Conservation (phyloP, 768 basidiomycete genomes). For the Roridomyces roridus region DNA sequence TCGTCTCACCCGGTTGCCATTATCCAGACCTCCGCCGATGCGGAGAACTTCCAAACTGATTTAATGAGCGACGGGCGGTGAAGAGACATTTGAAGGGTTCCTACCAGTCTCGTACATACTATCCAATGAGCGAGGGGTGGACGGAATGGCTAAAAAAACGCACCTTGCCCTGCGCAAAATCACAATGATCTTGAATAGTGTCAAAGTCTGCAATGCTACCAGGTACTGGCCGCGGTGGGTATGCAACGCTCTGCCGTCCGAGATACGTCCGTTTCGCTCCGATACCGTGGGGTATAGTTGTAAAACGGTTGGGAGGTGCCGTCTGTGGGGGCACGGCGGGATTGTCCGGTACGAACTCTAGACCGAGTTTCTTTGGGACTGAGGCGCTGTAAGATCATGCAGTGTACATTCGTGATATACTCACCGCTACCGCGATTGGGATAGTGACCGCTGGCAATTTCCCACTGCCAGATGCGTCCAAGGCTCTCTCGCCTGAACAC, state of each 20-base stretch:
- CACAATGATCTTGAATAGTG: constrained; percentile 87
- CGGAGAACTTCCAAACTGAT: constrained; percentile 80
- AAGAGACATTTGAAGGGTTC: not conserved
- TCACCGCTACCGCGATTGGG: constrained; percentile 80
- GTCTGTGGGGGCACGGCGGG: constrained; percentile 71
- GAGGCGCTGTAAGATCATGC: constrained; percentile 15
- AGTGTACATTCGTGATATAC: constrained; percentile 33
- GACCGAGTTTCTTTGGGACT: constrained; percentile 76
- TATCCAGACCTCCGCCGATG: constrained; percentile 87
- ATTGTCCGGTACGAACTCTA: constrained; percentile 64
- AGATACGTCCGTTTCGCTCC: constrained; percentile 84
- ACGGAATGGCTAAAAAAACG: constrained; percentile 16
- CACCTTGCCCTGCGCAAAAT: constrained; percentile 83
- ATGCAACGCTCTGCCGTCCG: constrained; percentile 76
- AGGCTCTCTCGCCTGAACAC: constrained; percentile 80
- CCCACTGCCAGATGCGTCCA: constrained; percentile 95
- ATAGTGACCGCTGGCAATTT: constrained; percentile 92
- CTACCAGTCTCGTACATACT: constrained; percentile 93
- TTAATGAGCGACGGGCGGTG: not conserved
- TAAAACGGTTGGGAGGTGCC: constrained; percentile 49
- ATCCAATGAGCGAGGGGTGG: constrained; percentile 21
- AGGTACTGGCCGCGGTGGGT: constrained; percentile 85
- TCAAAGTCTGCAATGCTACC: constrained; percentile 91
- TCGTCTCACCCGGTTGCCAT: constrained; percentile 74
- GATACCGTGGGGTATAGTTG: constrained; percentile 67